A percentile compares a stretch with the other conserved stretches of the same genome.
phyloP scores from a whole-genome alignment of 1,139 yeast species.

The Saccharomycopsis hybrid region DNA sequence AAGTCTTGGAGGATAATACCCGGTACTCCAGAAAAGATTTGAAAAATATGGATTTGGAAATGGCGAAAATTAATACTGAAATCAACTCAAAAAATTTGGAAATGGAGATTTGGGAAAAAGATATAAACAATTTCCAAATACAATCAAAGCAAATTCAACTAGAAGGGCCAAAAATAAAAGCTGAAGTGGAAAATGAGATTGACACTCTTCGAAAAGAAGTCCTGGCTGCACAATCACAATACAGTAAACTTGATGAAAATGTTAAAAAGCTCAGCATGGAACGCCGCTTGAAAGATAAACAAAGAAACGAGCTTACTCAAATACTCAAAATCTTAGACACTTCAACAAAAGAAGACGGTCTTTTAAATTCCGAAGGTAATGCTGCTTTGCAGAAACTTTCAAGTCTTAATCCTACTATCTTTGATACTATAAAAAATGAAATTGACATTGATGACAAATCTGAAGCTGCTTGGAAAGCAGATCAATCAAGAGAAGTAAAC shows the following conservation, averaged over 20 bases:
- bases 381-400: constrained; percentile 25
- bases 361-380: constrained; percentile 26
- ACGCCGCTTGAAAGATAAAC: constrained; percentile 29
- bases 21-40: constrained; percentile 30
- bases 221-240: constrained; percentile 27
- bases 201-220: constrained; percentile 28
- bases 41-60: constrained; percentile 31
- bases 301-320: constrained; percentile 26
- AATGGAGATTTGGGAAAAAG: constrained; percentile 24
- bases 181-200: constrained; percentile 29
- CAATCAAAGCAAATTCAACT: constrained; percentile 29
- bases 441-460: constrained; percentile 28
- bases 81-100: constrained; percentile 13
- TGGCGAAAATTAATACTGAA: constrained; percentile 25
- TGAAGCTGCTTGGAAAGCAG: constrained; percentile 33
- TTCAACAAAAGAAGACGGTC: constrained; percentile 31
- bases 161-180: constrained; percentile 27
- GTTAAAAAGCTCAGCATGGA: constrained; percentile 28
- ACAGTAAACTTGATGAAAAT: constrained; percentile 35
- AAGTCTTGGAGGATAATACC: constrained; percentile 34
- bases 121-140: constrained; percentile 30
- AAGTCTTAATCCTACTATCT: constrained; percentile 27
- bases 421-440: constrained; percentile 27
- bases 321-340: constrained; percentile 27
- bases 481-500: constrained; percentile 25